These are phyloP conservation scores for Polyporus tsugae DNA, from an alignment of 1,284 basidiomycete species.

Conservation along the genomic window DNA sequence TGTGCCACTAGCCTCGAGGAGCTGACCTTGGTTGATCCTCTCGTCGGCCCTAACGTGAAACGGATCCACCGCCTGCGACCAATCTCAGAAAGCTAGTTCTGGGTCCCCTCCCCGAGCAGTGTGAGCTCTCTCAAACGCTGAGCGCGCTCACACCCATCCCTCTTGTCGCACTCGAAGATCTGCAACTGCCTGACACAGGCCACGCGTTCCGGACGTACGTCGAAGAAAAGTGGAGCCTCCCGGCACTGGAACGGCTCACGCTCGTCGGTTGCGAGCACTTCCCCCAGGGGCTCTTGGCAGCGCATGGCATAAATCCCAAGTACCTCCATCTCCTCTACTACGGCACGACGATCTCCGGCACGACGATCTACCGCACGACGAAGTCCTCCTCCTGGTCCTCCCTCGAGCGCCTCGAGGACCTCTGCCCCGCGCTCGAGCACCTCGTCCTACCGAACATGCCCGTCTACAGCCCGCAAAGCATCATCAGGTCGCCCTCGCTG, in stretches of 20 bases:
- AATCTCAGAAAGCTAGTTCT: not conserved
- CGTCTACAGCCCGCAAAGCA: slow-evolving; percentile 3
- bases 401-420: not conserved
- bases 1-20: not conserved
- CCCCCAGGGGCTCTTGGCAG: not conserved
- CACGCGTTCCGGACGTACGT: not conserved
- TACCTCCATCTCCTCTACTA: not conserved
- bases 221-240: not conserved
- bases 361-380: too few relatives aligned
- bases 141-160: not conserved
- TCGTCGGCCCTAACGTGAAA: not conserved
- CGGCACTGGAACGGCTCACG: slow-evolving; percentile 3
- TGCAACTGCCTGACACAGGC: not conserved
- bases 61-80: not conserved
- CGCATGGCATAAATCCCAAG: not conserved
- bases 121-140: not conserved
- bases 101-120: not conserved
- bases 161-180: not conserved
- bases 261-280: slow-evolving; percentile 5
- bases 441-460: not conserved
- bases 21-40: not conserved
- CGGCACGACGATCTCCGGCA: too few relatives aligned
- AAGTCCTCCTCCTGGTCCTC: not conserved
- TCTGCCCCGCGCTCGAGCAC: not conserved
- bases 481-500: slow-evolving; percentile 13